Evolutionary conservation across 169 alveolate genomes (phyloP).

Genomic region (Plasmodium coatneyi): DNA sequence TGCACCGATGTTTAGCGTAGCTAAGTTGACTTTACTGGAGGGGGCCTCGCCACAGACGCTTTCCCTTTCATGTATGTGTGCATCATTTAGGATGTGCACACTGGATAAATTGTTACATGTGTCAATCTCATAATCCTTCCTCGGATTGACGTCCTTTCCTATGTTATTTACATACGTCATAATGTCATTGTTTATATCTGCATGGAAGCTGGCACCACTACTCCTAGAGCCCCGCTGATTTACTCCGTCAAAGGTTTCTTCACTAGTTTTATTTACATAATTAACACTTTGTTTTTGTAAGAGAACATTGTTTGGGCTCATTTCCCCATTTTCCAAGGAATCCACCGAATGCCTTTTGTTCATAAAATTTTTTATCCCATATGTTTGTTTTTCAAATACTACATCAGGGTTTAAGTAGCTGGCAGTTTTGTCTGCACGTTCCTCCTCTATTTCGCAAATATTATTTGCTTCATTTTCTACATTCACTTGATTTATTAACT

Average conservation of each 20-base stretch:
- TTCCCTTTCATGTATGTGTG: not conserved
- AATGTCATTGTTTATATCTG: slow-evolving; percentile 12
- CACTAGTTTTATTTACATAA: slow-evolving; percentile 2
- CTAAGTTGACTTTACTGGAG: not conserved
- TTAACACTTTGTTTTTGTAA: not conserved
- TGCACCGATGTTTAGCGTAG: not conserved
- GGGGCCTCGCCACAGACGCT: not conserved
- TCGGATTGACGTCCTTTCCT: not conserved
- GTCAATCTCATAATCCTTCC: not conserved
- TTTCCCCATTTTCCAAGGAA: not conserved
- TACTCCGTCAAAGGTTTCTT: not conserved
- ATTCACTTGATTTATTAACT: slow-evolving; percentile 10
- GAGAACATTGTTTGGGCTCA: not conserved
- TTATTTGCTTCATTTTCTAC: slow-evolving; percentile 2
- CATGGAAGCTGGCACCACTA: not conserved
- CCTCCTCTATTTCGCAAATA: slow-evolving; percentile 33
- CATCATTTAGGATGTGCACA: not conserved
- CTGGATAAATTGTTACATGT: not conserved
- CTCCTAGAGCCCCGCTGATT: not conserved
- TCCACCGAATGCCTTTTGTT: not conserved
- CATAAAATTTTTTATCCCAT: slow-evolving; percentile 21
- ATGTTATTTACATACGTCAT: not conserved
- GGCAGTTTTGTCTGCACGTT: slow-evolving; percentile 7
- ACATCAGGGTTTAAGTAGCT: not conserved
- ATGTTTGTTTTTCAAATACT: slow-evolving; percentile 5